Evolutionary conservation across 208 protist species (phyloP), one percentile per base, ranked within the genome.

Genomic region (Leishmania lainsoni): DNA sequence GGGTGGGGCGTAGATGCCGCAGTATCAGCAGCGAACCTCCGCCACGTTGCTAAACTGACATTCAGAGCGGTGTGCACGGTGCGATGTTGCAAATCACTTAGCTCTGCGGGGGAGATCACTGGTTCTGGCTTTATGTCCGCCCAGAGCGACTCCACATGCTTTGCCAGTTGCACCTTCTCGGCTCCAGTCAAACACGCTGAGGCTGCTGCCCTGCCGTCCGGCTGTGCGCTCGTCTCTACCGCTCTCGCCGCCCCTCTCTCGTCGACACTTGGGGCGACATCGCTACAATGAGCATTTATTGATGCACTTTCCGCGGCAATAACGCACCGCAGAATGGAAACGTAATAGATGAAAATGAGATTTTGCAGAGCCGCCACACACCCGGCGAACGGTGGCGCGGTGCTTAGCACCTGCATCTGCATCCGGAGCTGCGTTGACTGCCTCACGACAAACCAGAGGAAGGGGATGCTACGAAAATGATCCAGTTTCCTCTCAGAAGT

Each of bases 51-150:
- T 26, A 79, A 71, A n/a, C 76, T 72, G 26, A 79, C 61, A 49
- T 79, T 79, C 26, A 79, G 61, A 5, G 59, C 76, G 8, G 76
- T 79, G n/a, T 71, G 61, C 52, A 68, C 45, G 17, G 76, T 79
- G 17, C 76, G 76, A 56, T 79, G 76, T 54, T 79, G 76, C 32
- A 79, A n/a, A 1, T 79, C 63, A 17, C 39, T 29, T 49, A 68
- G 6, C 76, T 79, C 76, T 17, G 45, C 32, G n/a, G 48, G 6
- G 9, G 76, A 49, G 5, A 79, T 26, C 1, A 32, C n/a, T 35
- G 5, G 59, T 10, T 22, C 3, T 6, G 76, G 59, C 17, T 79
- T 42, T 3, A 79, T 58, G 20, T 69, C 61, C 76, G 39, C 12
- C 76, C 76, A 79, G 0, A 71, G 35, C 29, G 26, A 3, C 63